Base-by-base conservation (phyloP, 768 basidiomycete species). In the Lyophyllum semitale region DNA sequence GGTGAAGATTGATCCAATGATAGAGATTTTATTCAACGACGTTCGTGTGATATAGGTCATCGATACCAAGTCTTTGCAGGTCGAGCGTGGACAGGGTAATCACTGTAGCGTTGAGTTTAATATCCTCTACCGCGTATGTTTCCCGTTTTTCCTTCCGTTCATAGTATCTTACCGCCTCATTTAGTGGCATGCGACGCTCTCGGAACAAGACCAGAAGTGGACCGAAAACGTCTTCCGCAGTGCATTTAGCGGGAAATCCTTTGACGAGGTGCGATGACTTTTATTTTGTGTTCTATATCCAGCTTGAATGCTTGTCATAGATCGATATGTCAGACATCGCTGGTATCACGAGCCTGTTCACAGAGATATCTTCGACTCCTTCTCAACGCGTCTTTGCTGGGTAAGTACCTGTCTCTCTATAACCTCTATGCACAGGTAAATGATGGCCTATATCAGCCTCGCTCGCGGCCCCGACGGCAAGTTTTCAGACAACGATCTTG, bases 51-150 rank as follows among this genome's bases (percentile, higher is more conserved):
- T 46, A 5, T 48, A 75, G 66, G 52, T 75, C 15, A 81, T 83
- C 43, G 64, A 73, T 18, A 63, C 54, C 4, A 68, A 68, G 33
- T 68, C 77, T 13, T 54, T 65, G 2, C 60, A 66, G 40, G 70
- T 77, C 3, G 63, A 61, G 2, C 77, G 84, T 9, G 89, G 88
- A 7, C 71, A 77, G 43, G 89, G 89, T 15, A 89, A 89, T 59
- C 81, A 81, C 54, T 77, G 78, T 51, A 88, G 86, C 26, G 74
- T 88, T 26, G 89, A 91, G 63, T 90, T 89, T 72, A 88, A 77
- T 41, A 49, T 78, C n/a, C 63, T 79, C 2, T 80, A 80, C 66
- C 54, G 77, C 32, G 77, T 77, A 58, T 43, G 69, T 59, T 11
- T 45, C 7, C 33, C 15, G 15, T 13, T 18, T 48, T 8, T 11